phyloP scores from a whole-genome alignment of 352 stramenopile genomes.

The Phytophthora quininea region DNA sequence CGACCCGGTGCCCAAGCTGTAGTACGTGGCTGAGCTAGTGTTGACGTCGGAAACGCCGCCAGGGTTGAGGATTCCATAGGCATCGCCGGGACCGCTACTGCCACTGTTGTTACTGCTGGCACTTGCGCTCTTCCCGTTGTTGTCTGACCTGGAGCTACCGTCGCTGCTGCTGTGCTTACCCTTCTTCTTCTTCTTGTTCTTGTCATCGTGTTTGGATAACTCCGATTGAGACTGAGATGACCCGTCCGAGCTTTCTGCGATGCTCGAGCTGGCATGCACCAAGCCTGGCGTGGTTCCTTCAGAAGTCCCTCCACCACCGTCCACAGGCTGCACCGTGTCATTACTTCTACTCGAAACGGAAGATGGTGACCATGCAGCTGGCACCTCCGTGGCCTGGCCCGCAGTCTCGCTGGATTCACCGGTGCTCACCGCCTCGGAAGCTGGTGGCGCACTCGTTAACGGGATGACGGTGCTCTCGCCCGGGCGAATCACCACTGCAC shows the following conservation, averaged over 20 bases:
- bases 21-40: slow-evolving; percentile 52
- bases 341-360: slow-evolving; percentile 23
- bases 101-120: slow-evolving; percentile 17
- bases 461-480: slow-evolving; percentile 14
- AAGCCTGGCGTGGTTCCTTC: slow-evolving; percentile 20
- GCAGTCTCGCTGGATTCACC: not conserved
- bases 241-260: slow-evolving; percentile 20
- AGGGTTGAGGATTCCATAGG: slow-evolving; percentile 31
- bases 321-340: slow-evolving; percentile 17
- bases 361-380: slow-evolving; percentile 8
- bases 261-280: slow-evolving; percentile 33
- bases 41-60: slow-evolving; percentile 44
- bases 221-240: slow-evolving; percentile 5
- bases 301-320: slow-evolving; percentile 7
- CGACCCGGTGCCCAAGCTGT: slow-evolving; percentile 63
- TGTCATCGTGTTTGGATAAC: not conserved
- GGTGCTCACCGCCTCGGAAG: not conserved
- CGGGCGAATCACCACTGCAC: slow-evolving; percentile 18
- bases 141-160: not conserved
- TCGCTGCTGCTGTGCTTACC: slow-evolving; percentile 12
- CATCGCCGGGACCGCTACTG: slow-evolving; percentile 14
- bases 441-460: slow-evolving; percentile 8
- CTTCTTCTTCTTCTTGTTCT: slow-evolving; percentile 26
- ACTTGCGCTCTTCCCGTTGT: slow-evolving; percentile 2
- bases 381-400: not conserved